Evolutionary conservation across 345 rosid species (phyloP), one percentile per base, ranked within the genome.

Genomic region (Sonneratia caseolaris): DNA sequence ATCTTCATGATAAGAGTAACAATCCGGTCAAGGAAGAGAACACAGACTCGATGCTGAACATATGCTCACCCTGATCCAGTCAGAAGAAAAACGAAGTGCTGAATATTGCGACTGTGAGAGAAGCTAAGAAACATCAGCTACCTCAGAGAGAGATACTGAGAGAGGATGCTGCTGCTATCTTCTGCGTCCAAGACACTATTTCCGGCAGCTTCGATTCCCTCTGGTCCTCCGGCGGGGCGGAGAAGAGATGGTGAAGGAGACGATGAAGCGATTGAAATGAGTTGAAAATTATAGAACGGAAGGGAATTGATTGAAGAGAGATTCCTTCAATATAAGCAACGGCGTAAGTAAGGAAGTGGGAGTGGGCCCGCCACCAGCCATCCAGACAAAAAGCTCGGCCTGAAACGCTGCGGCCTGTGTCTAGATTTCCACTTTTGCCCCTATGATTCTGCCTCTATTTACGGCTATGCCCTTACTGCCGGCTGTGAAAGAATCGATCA

Each of bases 191-290:
- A 12, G 71, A 19, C 27, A 56, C 65, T 70, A 22, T 64, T 43
- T 37, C 70, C 45, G 18, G 21, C 14, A 47, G 49, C 8, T 22
- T 38, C 5, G 49, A 13, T 47, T 47, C 51, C 14, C 14, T 47
- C 14, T 8, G 51, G 51, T 47, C 9, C 15, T 47, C 51, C 51
- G 65, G 82, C 66, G 70, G 68, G 66, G 37, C 65, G 69, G 67
- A 45, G 27, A 47, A 10, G 22, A 64, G 37, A 5, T 22, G 38
- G 35, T 35, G 38, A 62, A 3, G 66, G 51, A 47, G 21, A 16
- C 7, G 68, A 64, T 3, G 70, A 9, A 76, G 51, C 21, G n/a
- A 71, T 47, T 47, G 51, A 47, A 47, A 47, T 47, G 3, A 47
- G 51, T 24, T 37, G 12, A 62, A 62, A 67, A 38, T 32, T 4